These are phyloP conservation scores for Paecilomyces formosus DNA, from an alignment of 2,329 filamentous ascomycete genomes.

Conservation along the genomic window DNA sequence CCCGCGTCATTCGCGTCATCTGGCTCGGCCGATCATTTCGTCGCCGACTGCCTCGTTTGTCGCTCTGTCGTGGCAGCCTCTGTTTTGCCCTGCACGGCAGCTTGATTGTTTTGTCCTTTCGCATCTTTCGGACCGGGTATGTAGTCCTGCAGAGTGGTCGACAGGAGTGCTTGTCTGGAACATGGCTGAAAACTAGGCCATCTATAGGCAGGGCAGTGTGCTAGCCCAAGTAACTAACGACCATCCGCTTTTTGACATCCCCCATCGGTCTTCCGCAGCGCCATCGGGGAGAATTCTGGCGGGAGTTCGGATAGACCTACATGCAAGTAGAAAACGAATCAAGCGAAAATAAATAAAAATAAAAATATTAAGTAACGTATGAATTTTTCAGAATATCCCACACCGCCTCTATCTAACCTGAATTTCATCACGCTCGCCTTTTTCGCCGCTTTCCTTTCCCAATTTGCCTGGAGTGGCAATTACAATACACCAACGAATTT, in stretches of 20 bases:
- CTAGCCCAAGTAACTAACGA: neutral
- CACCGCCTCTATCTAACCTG: no score
- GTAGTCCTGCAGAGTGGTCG: neutral
- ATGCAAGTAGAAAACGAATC: no score
- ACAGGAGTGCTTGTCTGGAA: neutral
- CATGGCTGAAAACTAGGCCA: neutral
- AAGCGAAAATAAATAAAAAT: no score
- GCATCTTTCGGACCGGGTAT: neutral
- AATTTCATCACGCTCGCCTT: no score
- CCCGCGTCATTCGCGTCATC: neutral
- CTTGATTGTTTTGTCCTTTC: neutral
- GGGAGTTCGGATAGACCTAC: no score
- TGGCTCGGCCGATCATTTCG: neutral
- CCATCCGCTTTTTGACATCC: neutral
- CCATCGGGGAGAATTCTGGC: neutral
- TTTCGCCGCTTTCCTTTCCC: neutral
- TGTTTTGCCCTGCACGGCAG: neutral
- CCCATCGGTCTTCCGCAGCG: neutral
- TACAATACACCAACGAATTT: neutral
- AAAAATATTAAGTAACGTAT: no score
- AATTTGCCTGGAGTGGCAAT: neutral
- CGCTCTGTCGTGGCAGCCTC: neutral
- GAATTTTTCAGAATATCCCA: no score
- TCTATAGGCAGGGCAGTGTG: neutral
- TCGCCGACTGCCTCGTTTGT: neutral